A percentile compares a stretch with the other conserved stretches of the same genome.
phyloP scores from a whole-genome alignment of 2,329 filamentous ascomycete genomes.

The Talaromyces sp. region DNA sequence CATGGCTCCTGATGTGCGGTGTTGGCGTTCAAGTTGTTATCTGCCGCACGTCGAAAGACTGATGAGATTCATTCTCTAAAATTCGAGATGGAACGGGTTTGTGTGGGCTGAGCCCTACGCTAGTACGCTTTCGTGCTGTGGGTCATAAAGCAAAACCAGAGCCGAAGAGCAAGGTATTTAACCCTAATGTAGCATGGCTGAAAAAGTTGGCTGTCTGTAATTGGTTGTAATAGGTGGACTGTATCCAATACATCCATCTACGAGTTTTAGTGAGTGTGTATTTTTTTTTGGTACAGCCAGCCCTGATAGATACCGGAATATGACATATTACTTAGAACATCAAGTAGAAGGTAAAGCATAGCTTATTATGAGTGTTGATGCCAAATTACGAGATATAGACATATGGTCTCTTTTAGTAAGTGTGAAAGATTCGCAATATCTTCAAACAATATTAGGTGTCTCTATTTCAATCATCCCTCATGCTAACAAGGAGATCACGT shows the following conservation, averaged over 20 bases:
- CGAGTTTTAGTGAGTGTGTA: neutral
- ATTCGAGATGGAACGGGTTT: conserved; percentile 38
- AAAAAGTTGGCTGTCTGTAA: neutral
- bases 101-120: conserved; percentile 46
- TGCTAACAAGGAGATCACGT: conserved; percentile 72
- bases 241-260: neutral
- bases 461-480: conserved; percentile 37
- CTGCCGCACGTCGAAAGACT: conserved; percentile 39
- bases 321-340: neutral
- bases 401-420: neutral
- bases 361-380: neutral
- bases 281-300: neutral
- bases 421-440: neutral
- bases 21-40: conserved; percentile 36
- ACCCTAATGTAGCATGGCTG: neutral
- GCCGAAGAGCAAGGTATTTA: conserved; percentile 1
- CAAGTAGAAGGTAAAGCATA: neutral
- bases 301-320: neutral
- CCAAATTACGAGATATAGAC: neutral
- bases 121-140: conserved; percentile 28
- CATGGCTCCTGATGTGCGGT: conserved; percentile 44
- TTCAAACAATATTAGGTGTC: neutral
- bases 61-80: conserved; percentile 38
- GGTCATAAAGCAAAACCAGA: conserved; percentile 4
- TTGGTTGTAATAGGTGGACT: neutral